A percentile compares a stretch with the other conserved stretches of the same genome.
phyloP scores from a whole-genome alignment of 2,329 filamentous ascomycete species.

The Albifimbria verrucaria region DNA sequence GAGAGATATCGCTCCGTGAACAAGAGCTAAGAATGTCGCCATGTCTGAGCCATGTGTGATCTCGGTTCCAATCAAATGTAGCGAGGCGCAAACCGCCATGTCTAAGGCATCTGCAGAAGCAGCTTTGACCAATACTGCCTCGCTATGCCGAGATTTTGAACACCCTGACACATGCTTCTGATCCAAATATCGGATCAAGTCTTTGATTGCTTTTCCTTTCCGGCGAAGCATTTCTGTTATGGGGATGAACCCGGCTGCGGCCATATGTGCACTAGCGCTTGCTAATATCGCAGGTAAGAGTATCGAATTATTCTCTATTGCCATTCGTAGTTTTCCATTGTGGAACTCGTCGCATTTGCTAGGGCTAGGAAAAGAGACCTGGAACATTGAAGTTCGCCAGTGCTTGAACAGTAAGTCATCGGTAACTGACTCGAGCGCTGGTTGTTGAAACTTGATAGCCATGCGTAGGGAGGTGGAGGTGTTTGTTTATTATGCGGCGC shows the following conservation, averaged over 20 bases:
- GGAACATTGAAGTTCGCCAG: background rate
- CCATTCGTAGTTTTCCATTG: background rate
- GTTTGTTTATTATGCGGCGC: background rate
- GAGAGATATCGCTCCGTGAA: background rate
- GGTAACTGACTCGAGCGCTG: background rate
- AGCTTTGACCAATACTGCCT: background rate
- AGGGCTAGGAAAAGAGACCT: background rate
- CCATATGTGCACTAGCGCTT: constrained; percentile 6
- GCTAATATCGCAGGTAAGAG: constrained; percentile 4
- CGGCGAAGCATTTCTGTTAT: constrained; percentile 1
- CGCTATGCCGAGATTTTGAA: background rate
- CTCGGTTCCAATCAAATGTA: background rate
- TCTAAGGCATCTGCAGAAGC: background rate
- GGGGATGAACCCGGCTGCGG: constrained; percentile 1
- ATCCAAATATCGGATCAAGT: background rate
- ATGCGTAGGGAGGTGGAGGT: background rate
- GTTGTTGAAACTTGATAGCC: background rate
- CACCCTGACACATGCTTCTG: background rate
- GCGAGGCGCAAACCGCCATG: background rate
- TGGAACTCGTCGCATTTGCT: background rate
- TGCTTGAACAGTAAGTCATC: background rate
- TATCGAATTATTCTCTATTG: background rate
- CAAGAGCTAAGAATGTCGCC: background rate
- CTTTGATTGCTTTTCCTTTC: background rate
- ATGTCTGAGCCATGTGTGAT: background rate